Conservation (phyloP, 2,329 filamentous ascomycete genomes). For the Davidsoniella neocaledoniae region DNA sequence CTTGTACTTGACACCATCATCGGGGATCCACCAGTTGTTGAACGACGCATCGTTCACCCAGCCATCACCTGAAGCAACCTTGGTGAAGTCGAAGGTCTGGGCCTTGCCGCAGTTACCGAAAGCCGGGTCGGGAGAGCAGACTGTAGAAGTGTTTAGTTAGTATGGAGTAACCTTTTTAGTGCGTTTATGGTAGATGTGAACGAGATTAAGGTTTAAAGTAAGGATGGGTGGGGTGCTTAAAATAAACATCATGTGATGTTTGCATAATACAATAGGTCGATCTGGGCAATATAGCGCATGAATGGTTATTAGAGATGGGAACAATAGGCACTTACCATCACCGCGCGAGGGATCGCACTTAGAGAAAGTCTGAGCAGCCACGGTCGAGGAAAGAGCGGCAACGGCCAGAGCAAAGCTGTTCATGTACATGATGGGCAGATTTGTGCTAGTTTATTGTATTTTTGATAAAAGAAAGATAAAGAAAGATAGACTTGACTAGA, state of each 20-base stretch:
- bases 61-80: slow-evolving; percentile 30
- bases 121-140: slow-evolving; percentile 48
- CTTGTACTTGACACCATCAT: slow-evolving; percentile 20
- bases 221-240: neutral
- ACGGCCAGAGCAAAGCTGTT: slow-evolving; percentile 25
- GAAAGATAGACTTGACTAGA: neutral
- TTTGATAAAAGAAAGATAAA: neutral
- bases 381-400: slow-evolving; percentile 28
- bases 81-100: slow-evolving; percentile 44
- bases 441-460: neutral
- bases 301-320: neutral
- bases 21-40: slow-evolving; percentile 18
- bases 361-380: slow-evolving; percentile 38
- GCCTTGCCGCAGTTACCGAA: slow-evolving; percentile 29
- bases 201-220: too few relatives aligned
- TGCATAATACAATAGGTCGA: neutral
- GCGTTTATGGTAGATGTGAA: neutral
- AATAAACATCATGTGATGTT: neutral
- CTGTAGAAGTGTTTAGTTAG: slow-evolving; percentile 11
- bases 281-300: neutral
- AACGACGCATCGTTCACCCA: slow-evolving; percentile 14
- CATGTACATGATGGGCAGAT: slow-evolving; percentile 18
- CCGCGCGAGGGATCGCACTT: slow-evolving; percentile 30
- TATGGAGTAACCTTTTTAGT: too few relatives aligned
- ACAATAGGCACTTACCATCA: slow-evolving; percentile 12